Base-by-base conservation (phyloP, 2,329 filamentous ascomycete genomes). In the Phialophora tarda region DNA sequence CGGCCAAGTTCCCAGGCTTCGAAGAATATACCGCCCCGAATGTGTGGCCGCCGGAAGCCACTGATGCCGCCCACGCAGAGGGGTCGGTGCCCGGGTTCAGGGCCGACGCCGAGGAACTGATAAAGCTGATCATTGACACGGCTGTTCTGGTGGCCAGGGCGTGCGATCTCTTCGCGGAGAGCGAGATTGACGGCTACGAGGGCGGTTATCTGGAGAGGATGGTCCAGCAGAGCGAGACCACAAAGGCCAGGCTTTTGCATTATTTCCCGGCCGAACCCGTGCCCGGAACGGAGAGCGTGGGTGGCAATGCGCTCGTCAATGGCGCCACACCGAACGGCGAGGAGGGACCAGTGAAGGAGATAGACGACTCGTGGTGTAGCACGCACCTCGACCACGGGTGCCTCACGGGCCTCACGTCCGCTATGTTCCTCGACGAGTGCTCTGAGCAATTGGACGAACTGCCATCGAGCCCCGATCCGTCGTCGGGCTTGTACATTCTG, bases 341-440 rank as follows among this genome's bases (percentile, higher is more conserved):
- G 51, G 17, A 57, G 34, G 12, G 24, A 51, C 17, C 38, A 41
- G 14, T 17, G 17, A 34, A 59, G 24, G 53, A 63, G 0, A 68
- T 80, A n/a, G 89, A 92, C 67, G 93, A 97, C 77, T 91, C 96
- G 79, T 99, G 95, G 95, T 99, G 94, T 78, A 91, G 93, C 8
- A 83, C 81, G 2, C 82, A 83, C 67, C 65, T 95, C 64, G 94
- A 98, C 78, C 93, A 97, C 74, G 93, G 95, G 51, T 98, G 94
- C 76, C 84, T 99, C 34, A 99, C 95, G 0, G 94, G 93, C 14
- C 84, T 99, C 38, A 99, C 95, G 0, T 94, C 91, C 2, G 93
- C 94, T 72, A 97, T 98, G 93, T 98, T 96, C 78, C 85, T 98
- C 69, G 92, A 98, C 75, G 94, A 98, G 80, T 75, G 10, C 23